Percentiles rank a stretch among this genome's conserved stretches.
Conservation (phyloP, 2,329 filamentous ascomycete species). For the Metarhizium anisopliae region DNA sequence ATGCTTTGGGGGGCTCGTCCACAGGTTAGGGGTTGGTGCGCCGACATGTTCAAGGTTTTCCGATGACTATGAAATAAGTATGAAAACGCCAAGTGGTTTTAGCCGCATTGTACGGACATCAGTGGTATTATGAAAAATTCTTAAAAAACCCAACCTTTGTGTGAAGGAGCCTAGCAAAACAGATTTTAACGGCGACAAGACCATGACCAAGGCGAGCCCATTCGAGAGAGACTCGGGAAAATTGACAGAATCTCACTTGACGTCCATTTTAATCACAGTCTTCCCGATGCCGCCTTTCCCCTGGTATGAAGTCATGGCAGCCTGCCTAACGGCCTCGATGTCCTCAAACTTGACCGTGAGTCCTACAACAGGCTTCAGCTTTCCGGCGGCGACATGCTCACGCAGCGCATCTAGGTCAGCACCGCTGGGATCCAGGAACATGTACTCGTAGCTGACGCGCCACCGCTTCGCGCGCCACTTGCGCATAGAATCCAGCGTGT, state of each 20-base stretch:
- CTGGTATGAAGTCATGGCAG: conserved; percentile 24
- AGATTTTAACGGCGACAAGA: background rate
- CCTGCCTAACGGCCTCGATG: conserved; percentile 25
- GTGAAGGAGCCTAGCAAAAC: background rate
- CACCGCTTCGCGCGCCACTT: conserved; percentile 22
- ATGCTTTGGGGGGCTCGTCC: too few species aligned
- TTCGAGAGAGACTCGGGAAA: background rate
- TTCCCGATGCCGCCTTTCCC: conserved; percentile 32
- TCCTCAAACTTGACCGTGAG: conserved; percentile 19
- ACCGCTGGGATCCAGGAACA: conserved; percentile 23
- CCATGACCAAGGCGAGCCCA: background rate
- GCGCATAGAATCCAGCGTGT: conserved; percentile 21
- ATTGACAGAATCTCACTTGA: background rate
- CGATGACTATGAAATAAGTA: too few species aligned
- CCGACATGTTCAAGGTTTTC: too few species aligned
- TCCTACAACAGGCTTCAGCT: conserved; percentile 13
- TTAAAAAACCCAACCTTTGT: too few species aligned
- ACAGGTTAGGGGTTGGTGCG: too few species aligned
- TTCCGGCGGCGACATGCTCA: conserved; percentile 9
- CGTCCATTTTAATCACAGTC: conserved; percentile 17
- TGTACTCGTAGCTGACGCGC: conserved; percentile 26
- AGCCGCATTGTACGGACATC: too few species aligned
- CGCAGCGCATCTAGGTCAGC: conserved; percentile 15
- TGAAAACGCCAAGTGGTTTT: too few species aligned
- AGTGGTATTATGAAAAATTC: too few species aligned